Conservation (phyloP, 768 basidiomycete species). For the Russula ochroleuca region DNA sequence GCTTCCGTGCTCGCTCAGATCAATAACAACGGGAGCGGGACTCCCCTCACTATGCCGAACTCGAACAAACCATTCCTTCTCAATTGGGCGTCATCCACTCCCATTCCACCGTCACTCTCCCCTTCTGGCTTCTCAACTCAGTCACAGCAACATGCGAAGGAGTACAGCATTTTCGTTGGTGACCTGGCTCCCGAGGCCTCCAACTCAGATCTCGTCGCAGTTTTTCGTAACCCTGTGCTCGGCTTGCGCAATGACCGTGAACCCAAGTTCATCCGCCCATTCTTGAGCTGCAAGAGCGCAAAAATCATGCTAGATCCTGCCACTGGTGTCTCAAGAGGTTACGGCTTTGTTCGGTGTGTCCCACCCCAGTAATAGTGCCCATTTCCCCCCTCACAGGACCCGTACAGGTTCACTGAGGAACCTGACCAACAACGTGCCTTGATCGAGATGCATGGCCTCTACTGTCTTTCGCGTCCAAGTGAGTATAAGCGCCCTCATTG, state of each 20-base stretch:
- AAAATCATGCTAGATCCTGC: conserved; percentile 93
- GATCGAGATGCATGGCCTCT: conserved; percentile 88
- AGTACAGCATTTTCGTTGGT: conserved; percentile 93
- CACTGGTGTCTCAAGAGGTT: conserved; percentile 84
- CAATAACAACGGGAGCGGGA: conserved; percentile 42
- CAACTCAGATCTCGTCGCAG: conserved; percentile 92
- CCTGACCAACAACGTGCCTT: conserved; percentile 85
- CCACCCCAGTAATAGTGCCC: conserved; percentile 5
- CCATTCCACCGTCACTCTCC: conserved; percentile 34
- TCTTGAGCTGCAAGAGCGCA: conserved; percentile 89
- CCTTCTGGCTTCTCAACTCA: conserved; percentile 38
- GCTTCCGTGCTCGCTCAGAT: conserved; percentile 68
- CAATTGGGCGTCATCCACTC: conserved; percentile 60
- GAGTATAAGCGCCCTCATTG: conserved; percentile 34
- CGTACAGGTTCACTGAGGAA: conserved; percentile 77
- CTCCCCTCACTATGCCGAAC: conserved; percentile 75
- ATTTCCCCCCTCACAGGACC: conserved; percentile 26
- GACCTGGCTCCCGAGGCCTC: conserved; percentile 91
- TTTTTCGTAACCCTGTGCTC: conserved; percentile 85
- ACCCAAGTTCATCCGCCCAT: conserved; percentile 84
- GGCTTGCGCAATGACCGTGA: conserved; percentile 82
- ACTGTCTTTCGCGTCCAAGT: conserved; percentile 87
- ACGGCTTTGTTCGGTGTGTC: conserved; percentile 83
- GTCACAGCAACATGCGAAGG: conserved; percentile 64
- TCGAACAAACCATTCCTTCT: conserved; percentile 76